Evolutionary conservation across 495 filamentous ascomycete species (phyloP).

Genomic region (Penicillium roqueforti): DNA sequence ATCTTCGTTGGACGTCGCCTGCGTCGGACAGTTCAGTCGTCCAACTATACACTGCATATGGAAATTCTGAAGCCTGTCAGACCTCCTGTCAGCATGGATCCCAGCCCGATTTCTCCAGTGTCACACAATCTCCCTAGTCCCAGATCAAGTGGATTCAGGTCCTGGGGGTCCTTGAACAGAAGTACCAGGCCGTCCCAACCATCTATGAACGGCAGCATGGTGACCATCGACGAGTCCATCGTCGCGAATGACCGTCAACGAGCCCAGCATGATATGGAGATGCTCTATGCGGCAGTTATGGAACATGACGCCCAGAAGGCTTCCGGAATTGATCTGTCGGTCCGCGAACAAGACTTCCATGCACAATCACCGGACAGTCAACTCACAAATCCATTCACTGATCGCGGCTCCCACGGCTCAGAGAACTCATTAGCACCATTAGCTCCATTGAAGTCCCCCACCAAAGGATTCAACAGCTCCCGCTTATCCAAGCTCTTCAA

Average conservation of each 20-base stretch:
- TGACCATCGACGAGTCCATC: constrained; percentile 69
- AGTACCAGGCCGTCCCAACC: constrained; percentile 31
- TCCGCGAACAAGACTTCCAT: constrained; percentile 20
- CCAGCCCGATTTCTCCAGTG: constrained; percentile 44
- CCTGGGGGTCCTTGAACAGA: constrained; percentile 42
- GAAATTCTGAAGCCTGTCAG: constrained; percentile 60
- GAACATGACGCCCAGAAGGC: constrained; percentile 75
- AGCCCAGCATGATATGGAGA: constrained; percentile 76
- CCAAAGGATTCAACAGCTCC: constrained; percentile 29
- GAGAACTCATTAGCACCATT: constrained; percentile 14
- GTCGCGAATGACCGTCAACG: constrained; percentile 66
- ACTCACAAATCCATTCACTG: constrained; percentile 39
- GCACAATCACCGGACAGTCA: constrained; percentile 34
- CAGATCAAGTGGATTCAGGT: constrained; percentile 31
- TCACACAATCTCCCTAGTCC: constrained; percentile 42
- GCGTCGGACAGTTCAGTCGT: constrained; percentile 50
- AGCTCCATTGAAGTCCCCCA: constrained; percentile 22
- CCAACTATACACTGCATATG: constrained; percentile 51
- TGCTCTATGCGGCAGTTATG: constrained; percentile 88
- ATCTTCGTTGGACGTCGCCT: constrained; percentile 60
- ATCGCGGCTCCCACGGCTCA: constrained; percentile 22
- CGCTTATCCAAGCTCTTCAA: constrained; percentile 49
- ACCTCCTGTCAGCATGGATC: constrained; percentile 42
- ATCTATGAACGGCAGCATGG: constrained; percentile 47
- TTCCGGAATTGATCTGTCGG: constrained; percentile 21